Conservation (phyloP, 192 early-diverging fungal genomes). For the Coemansia sp. region DNA sequence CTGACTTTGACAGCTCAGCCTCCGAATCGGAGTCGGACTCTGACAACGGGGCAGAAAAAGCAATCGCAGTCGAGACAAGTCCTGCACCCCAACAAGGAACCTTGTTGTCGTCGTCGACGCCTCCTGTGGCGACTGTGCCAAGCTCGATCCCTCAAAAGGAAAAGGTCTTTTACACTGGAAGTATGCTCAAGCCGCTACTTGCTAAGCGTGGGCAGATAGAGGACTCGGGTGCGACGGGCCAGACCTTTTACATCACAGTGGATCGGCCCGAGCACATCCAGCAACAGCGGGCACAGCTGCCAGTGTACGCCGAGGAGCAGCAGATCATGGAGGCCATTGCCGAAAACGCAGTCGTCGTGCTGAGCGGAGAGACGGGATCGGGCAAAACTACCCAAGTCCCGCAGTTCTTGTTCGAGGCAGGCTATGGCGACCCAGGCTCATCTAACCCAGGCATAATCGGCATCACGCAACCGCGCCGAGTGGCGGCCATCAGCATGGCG, state of each 20-base stretch:
- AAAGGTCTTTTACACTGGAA: conserved; percentile 38
- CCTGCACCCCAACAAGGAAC: background rate
- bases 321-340: conserved; percentile 96
- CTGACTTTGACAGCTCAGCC: conserved; percentile 78
- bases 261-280: conserved; percentile 76
- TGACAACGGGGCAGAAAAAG: background rate
- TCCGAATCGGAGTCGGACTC: conserved; percentile 56
- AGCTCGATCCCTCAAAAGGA: background rate
- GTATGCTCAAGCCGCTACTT: conserved; percentile 43
- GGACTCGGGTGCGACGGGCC: background rate
- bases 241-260: conserved; percentile 76
- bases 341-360: conserved; percentile 83
- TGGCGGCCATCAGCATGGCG: conserved; percentile 97
- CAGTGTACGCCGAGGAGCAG: conserved; percentile 95
- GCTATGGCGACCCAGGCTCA: conserved; percentile 86
- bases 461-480: conserved; percentile 97
- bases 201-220: conserved; percentile 15
- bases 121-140: background rate
- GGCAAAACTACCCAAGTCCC: conserved; percentile 98
- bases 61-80: conserved; percentile 14
- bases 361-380: conserved; percentile 98
- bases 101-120: too few species aligned
- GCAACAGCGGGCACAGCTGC: conserved; percentile 76
- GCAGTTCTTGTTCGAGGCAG: conserved; percentile 97
- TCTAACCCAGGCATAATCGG: conserved; percentile 90